Evolutionary conservation across 805 yeast genomes (phyloP), one percentile per base, ranked within the genome.

Genomic region (Starmera dryadoides): DNA sequence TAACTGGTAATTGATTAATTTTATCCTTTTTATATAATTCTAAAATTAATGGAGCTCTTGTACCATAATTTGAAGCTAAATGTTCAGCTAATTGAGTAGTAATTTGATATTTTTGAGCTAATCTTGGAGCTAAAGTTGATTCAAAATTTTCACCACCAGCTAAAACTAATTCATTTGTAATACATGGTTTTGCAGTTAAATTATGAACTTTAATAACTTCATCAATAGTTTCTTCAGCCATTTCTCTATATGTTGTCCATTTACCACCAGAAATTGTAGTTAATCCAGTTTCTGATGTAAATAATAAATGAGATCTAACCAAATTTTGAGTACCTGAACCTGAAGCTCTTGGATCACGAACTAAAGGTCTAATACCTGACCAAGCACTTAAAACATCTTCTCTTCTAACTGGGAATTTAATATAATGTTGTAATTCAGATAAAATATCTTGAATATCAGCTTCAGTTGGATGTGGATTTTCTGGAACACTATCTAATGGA

Each of bases 231-330:
- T 91, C 96, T 66, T 89, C 81, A 18, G 97, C 96, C 97, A 89
- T 89, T 68, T 87, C 95, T 68, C 97, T 77, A 70, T 89, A 91
- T 29, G 98, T 89, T 39, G 98, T 89, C 98, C 98, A 89, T 68
- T 89, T 89, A 61, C 98, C 98, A 55, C 97, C 98, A 16, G 95
- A 81, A 49, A 89, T 84, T 30, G 98, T 89, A 30, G 89, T 71
- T 50, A 89, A 73, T 20, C 91, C 93, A 40, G 83, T 71, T 42
- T 71, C 78, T 26, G 94, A 75, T 23, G 77, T 71, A 53, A 82
- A 74, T 39, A 89, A 73, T 52, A 89, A 70, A 63, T 89, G 98
- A 49, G 86, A 83, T 68, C 98, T 81, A 33, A 89, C 98, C 48
- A 89, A 71, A 38, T 88, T 89, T 66, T 88, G 93, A 42, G 97